A percentile compares a stretch with the other conserved stretches of the same genome.
phyloP scores from a whole-genome alignment of 768 basidiomycete species.

The Pleurotus eryngii region DNA sequence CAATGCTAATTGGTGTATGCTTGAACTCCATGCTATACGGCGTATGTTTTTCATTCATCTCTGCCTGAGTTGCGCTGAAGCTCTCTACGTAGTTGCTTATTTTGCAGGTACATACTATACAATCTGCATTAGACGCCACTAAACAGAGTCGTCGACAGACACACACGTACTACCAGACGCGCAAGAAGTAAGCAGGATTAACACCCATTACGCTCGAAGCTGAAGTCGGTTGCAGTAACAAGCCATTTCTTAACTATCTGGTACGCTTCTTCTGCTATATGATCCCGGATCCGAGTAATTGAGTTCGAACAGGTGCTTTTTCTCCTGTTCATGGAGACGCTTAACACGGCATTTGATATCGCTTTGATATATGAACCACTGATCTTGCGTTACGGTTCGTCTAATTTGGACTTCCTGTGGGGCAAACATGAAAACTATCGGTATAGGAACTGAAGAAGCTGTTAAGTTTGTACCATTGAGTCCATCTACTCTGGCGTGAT shows the following conservation, averaged over 20 bases:
- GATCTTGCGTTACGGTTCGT: conserved; percentile 7
- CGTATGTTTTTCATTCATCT: neutral
- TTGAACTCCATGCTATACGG: conserved; percentile 18
- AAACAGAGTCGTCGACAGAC: conserved; percentile 13
- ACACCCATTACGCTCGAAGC: neutral
- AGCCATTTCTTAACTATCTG: conserved; percentile 25
- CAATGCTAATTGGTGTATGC: conserved; percentile 17
- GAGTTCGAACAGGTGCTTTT: conserved; percentile 2
- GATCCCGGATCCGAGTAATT: too few relatives aligned
- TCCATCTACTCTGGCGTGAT: conserved; percentile 12
- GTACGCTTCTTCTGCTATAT: neutral
- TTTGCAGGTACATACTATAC: neutral
- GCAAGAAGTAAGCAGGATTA: conserved; percentile 22
- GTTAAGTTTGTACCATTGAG: conserved; percentile 23
- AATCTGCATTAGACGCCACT: too few relatives aligned
- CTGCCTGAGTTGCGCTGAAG: conserved; percentile 16
- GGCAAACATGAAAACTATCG: neutral
- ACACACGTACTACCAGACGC: conserved; percentile 32
- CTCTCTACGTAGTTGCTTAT: neutral
- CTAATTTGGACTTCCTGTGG: neutral
- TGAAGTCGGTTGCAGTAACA: conserved; percentile 15
- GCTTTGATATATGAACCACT: conserved; percentile 15
- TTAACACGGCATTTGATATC: conserved; percentile 13
- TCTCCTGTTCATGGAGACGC: conserved; percentile 15
- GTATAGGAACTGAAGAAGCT: conserved; percentile 11